Base-by-base conservation (phyloP, 768 basidiomycete species). In the Amyloporia xantha region DNA sequence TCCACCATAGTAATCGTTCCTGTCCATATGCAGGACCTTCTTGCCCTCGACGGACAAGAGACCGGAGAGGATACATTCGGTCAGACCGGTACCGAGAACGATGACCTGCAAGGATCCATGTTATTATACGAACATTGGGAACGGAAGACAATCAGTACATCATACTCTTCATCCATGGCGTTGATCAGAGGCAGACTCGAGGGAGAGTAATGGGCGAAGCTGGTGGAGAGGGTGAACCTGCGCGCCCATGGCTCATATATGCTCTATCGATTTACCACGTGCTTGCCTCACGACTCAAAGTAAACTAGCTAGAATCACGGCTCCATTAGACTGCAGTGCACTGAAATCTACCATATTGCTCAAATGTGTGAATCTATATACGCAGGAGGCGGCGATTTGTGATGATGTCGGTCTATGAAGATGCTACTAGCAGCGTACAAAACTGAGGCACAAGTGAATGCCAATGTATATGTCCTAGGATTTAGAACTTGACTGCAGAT, bases 1-100 rank as follows among this genome's bases (percentile, higher is more conserved):
- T 48, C 90, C 96, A 39, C 96, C 96, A 54, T 99, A 99, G 70
- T 99, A 99, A 69, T 99, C 95, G 62, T 98, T 98, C 62, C 91
- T 77, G 70, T 95, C 93, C 79, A 96, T 97, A 70, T 99, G 96
- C 44, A 99, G 82, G 61, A 99, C 96, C 73, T 98, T 99, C 80
- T 98, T 97, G 55, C 96, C 95, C 67, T 97, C 96, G 39, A 97
- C 95, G n/a, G 95, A 98, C 60, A 99, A 77, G 60, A 99, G 72
- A 30, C 96, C 96, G 13, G 96, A 98, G 53, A 99, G 82, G 67
- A 98, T 94, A 72, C 96, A 98, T 69, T 99, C 96, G 24, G 95
- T 97, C 63, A 99, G 73, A 53, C 96, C 96, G 53, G 96, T 99
- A 52, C 96, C 96, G 60, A 98, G 80, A 55, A 93, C 86, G 67